Base-by-base conservation (phyloP, 2,329 filamentous ascomycete species). In the Aspergillus ochraceus region DNA sequence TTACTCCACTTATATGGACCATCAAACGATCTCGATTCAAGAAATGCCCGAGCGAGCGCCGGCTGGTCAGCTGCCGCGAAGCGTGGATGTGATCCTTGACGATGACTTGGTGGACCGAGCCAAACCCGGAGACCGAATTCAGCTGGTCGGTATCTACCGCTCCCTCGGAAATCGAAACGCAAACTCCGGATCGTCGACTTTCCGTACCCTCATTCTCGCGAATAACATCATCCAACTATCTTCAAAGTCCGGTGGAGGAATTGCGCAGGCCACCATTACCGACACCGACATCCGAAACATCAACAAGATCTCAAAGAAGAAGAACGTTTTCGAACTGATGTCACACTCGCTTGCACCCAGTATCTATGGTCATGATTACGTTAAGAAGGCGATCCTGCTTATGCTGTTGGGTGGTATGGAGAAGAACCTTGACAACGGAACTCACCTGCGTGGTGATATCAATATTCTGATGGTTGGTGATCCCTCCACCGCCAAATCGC, bases 381-480 rank as follows among this genome's bases (percentile, higher is more conserved):
- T 99, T 79, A 99, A 99, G 78, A 97, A 96, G 77, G 95, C 95
- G 0, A 96, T 99, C 65, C 79, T 99, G 32, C 86, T 99, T 52
- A 96, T 98, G 91, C 84, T 99, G 29, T 82, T 99, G 14, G 91
- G 95, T 71, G 95, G 95, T 60, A 92, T 96, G 84, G 95, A 99
- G 81, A 99, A 99, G 83, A 99, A 99, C 71, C 79, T 99, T 58
- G 95, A 98, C 64, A 99, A 99, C 69, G 95, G 95, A 60, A 98
- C 95, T 1, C 95, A 99, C 85, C 80, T 99, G 74, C 90, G 95
- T 84, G 95, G 95, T 80, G 95, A 99, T 72, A 98, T 99, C 79
- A 99, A 99, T 75, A 97, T 99, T 66, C 84, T 99, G 54, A 98
- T 99, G 95, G 94, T 99, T 49, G 95, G 95, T 79, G 95, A 99